A percentile compares a stretch with the other conserved stretches of the same genome.
Conservation (phyloP, 1,284 basidiomycete species). For the Porogramme epimiltina region DNA sequence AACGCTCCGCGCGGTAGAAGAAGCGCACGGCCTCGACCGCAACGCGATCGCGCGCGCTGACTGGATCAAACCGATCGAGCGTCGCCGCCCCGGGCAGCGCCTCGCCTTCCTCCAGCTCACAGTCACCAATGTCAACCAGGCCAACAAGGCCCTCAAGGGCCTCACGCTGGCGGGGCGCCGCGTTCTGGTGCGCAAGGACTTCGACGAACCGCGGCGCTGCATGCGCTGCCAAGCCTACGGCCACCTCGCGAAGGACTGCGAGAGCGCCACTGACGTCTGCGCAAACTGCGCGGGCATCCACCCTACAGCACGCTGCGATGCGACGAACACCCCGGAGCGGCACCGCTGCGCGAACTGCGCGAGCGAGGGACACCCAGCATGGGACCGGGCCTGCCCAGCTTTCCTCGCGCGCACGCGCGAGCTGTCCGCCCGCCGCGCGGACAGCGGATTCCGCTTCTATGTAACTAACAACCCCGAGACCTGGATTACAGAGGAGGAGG, state of each 20-base stretch:
- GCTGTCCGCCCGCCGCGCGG: too few relatives aligned
- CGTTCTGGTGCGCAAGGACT: not conserved
- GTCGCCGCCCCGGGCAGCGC: too few relatives aligned
- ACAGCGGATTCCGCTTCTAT: too few relatives aligned
- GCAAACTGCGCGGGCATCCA: constrained; percentile 30
- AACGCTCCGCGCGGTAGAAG: not conserved
- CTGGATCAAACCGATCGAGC: constrained; percentile 1
- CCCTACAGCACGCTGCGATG: too few relatives aligned
- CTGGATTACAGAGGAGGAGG: too few relatives aligned
- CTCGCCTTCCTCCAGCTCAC: too few relatives aligned
- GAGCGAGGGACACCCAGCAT: not conserved
- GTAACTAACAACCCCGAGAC: too few relatives aligned
- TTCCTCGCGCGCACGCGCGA: too few relatives aligned
- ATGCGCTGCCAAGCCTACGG: constrained; percentile 32
- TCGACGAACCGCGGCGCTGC: constrained; percentile 22
- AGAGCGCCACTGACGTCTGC: constrained; percentile 17
- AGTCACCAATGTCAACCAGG: too few relatives aligned
- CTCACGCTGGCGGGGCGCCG: constrained; percentile 7
- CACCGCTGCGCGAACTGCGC: constrained; percentile 20
- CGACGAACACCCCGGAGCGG: too few relatives aligned
- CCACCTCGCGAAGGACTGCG: constrained; percentile 31
- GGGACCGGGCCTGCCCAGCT: too few relatives aligned
- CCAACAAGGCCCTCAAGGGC: constrained; percentile 11
- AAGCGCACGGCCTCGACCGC: not conserved
- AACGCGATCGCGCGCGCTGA: not conserved